Conservation (phyloP, 192 early-diverging fungal species). For the Polychytrium aggregatum region DNA sequence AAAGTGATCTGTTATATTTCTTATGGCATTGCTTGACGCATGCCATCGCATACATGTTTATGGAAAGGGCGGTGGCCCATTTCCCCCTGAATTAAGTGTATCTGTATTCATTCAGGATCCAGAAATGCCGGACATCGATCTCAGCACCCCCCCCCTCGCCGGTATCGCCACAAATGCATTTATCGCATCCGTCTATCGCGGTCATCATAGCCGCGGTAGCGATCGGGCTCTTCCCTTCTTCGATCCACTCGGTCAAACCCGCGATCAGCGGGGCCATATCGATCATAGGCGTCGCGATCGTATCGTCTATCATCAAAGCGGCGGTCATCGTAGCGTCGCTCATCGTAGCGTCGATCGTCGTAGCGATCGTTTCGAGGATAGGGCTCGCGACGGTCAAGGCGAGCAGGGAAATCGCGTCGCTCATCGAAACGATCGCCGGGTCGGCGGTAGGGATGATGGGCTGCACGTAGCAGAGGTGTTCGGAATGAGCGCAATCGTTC, state of each 20-base stretch:
- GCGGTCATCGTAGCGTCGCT: conserved; percentile 6
- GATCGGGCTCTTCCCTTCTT: conserved; percentile 32
- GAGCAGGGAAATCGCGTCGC: conserved; percentile 14
- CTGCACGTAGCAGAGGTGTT: conserved; percentile 5
- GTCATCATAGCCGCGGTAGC: conserved; percentile 15
- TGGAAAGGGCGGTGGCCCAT: too few species aligned
- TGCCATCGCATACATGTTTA: too few species aligned
- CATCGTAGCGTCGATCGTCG: conserved; percentile 29
- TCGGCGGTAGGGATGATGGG: conserved; percentile 8
- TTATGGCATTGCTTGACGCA: too few species aligned
- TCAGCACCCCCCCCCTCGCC: too few species aligned
- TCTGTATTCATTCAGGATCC: too few species aligned
- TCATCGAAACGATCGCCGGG: conserved; percentile 14
- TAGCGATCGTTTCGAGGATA: conserved; percentile 8
- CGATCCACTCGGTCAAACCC: too few species aligned
- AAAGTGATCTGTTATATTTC: too few species aligned
- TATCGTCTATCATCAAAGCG: conserved; percentile 18
- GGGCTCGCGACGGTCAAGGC: conserved; percentile 14
- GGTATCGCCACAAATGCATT: too few species aligned
- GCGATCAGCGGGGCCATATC: conserved; percentile 19
- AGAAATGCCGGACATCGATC: too few species aligned
- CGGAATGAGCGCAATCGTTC: not conserved
- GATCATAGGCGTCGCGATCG: conserved; percentile 25
- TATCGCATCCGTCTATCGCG: too few species aligned
- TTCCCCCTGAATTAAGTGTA: too few species aligned